phyloP scores from a whole-genome alignment of 2,329 filamentous ascomycete genomes.

The Sclerotinia minor region DNA sequence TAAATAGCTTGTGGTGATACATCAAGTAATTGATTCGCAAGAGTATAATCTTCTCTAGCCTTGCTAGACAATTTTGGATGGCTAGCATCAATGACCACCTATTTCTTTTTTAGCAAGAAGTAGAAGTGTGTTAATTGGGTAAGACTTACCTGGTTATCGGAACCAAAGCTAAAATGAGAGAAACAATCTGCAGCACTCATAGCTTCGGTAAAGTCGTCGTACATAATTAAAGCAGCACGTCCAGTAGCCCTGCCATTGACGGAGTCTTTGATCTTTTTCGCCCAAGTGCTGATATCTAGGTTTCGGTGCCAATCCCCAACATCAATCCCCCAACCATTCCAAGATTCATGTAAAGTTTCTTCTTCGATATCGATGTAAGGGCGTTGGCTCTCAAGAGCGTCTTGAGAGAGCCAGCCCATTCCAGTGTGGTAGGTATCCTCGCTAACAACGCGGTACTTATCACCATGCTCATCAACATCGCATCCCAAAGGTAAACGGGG shows the following conservation, averaged over 20 bases:
- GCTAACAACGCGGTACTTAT: conserved; percentile 76
- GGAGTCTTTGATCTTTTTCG: conserved; percentile 36
- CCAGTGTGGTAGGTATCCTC: conserved; percentile 72
- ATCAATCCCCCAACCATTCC: conserved; percentile 68
- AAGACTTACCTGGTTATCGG: conserved; percentile 34
- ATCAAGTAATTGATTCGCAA: conserved; percentile 55
- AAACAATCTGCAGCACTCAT: conserved; percentile 68
- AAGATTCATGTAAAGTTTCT: conserved; percentile 63
- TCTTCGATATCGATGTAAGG: conserved; percentile 53
- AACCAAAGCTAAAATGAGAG: conserved; percentile 36
- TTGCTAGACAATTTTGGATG: conserved; percentile 45
- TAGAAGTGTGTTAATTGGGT: neutral
- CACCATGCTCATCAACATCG: conserved; percentile 66
- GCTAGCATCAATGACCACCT: conserved; percentile 37
- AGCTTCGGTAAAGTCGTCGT: conserved; percentile 56
- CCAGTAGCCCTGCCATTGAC: conserved; percentile 29
- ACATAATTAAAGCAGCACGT: conserved; percentile 49
- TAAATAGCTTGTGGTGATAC: conserved; percentile 44
- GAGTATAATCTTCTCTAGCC: conserved; percentile 54
- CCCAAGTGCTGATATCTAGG: conserved; percentile 46
- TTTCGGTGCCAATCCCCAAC: conserved; percentile 57
- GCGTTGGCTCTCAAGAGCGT: conserved; percentile 49
- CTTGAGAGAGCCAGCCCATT: conserved; percentile 75
- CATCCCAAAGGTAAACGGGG: conserved; percentile 71
- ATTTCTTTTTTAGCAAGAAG: conserved; percentile 24